Conservation (phyloP, 352 stramenopile genomes). For the Paralagenidium karlingii region DNA sequence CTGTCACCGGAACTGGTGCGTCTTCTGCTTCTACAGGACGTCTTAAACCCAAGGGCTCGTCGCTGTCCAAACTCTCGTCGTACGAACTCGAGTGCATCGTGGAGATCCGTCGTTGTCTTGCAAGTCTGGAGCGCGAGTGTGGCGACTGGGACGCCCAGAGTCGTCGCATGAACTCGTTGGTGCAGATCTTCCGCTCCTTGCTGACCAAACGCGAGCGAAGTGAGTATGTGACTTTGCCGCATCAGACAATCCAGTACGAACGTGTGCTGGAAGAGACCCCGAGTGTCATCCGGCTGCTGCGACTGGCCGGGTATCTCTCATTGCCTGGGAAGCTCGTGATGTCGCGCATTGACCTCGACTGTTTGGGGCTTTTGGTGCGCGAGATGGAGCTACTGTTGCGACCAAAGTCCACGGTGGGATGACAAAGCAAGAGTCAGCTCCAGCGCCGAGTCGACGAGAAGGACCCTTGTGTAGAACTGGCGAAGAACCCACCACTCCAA, state of each 20-base stretch:
- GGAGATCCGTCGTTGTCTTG: constrained; percentile 40
- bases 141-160: too few relatives aligned
- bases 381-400: constrained; percentile 16
- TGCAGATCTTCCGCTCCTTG: constrained; percentile 56
- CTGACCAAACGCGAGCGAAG: constrained; percentile 48
- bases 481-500: too few relatives aligned
- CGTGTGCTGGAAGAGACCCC: constrained; percentile 50
- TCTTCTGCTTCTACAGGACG: too few relatives aligned
- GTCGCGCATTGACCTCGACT: constrained; percentile 50
- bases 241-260: constrained; percentile 61
- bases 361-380: constrained; percentile 40
- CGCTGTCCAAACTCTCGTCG: too few relatives aligned
- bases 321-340: constrained; percentile 63
- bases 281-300: constrained; percentile 66
- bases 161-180: constrained; percentile 54
- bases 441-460: too few relatives aligned
- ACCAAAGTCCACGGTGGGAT: not conserved
- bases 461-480: too few relatives aligned
- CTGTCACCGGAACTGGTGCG: too few relatives aligned
- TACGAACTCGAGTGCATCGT: too few relatives aligned
- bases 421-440: too few relatives aligned
- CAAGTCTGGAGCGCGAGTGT: constrained; percentile 49
- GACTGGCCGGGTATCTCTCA: constrained; percentile 60
- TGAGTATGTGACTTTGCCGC: constrained; percentile 47
- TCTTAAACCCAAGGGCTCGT: too few relatives aligned